Evolutionary conservation across 306 rosid genomes (phyloP), one percentile per base, ranked within the genome.

Genomic region (Corylus avellana): DNA sequence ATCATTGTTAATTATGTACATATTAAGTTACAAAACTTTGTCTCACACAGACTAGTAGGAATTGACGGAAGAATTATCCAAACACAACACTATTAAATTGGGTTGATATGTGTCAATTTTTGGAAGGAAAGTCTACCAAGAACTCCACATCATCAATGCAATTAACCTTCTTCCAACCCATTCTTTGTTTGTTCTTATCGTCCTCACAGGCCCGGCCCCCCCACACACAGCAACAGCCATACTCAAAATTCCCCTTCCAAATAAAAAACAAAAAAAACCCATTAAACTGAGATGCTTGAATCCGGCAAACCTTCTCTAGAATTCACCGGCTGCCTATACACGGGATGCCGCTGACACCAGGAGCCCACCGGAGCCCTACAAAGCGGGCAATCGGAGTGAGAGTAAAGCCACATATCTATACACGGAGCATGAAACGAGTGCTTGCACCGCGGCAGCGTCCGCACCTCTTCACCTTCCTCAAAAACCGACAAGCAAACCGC

Each of bases 351-450:
- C 47, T 73, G 74, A 32, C 79, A 47, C 70, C 70, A 63, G 1
- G 78, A 73, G 4, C 46, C 73, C 2, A 78, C 88, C 1, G 97
- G 92, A 5, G 98, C 62, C 13, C 99, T 88, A 73, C 99, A 96
- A 81, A 96, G 82, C 1, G 99, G 98, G 75, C 98, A 96, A 66
- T 96, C 99, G 10, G 82, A 85, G 87, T 93, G 99, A 75, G 97
- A 96, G 77, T 58, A 85, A 20, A 96, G 93, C 99, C 99, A 93
- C 96, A 91, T 93, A 53, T 93, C 99, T 75, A 96, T 93, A 59
- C 99, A 96, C 18, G 68, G 16, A 12, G 90, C 91, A 73, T 96
- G 99, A 57, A 96, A 96, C 0, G 82, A 84, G 83, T 93, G 99
- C 1, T 89, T 86, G 80, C 98, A 96, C 54, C 85, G 76, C 8